Percentiles rank a stretch among this genome's conserved stretches.
Conservation (phyloP, 106 monocot species). For the Dendrobium nobile region DNA sequence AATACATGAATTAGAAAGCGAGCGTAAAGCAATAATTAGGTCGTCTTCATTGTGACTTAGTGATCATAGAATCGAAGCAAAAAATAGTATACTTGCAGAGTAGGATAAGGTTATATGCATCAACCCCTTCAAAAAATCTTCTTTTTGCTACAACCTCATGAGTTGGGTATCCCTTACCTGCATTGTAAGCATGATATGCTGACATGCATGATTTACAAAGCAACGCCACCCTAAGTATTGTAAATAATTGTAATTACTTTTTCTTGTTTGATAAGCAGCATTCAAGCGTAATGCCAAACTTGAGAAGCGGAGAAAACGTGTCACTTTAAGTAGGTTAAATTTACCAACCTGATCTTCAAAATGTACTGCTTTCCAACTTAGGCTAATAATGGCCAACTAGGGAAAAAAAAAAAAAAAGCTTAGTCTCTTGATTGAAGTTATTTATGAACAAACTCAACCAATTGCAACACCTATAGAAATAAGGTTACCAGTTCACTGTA, state of each 20-base stretch:
- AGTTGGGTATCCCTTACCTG: too few relatives aligned
- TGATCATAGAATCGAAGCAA: too few relatives aligned
- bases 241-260: neutral
- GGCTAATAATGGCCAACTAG: neutral
- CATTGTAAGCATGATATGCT: too few relatives aligned
- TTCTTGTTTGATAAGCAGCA: neutral
- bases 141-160: neutral
- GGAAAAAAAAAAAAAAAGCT: neutral
- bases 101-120: neutral
- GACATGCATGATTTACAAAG: neutral
- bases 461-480: neutral
- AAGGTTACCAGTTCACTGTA: neutral
- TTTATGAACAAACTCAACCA: neutral
- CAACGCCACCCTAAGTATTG: neutral
- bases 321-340: neutral
- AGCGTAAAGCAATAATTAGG: too few relatives aligned
- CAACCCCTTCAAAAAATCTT: neutral
- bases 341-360: neutral
- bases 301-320: neutral
- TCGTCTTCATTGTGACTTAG: too few relatives aligned
- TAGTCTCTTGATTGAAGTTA: neutral
- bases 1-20: too few relatives aligned
- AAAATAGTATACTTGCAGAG: neutral
- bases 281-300: neutral
- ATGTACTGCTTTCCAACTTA: neutral